Conservation (phyloP, 2,329 filamentous ascomycete species). For the Cladosporium sp. region DNA sequence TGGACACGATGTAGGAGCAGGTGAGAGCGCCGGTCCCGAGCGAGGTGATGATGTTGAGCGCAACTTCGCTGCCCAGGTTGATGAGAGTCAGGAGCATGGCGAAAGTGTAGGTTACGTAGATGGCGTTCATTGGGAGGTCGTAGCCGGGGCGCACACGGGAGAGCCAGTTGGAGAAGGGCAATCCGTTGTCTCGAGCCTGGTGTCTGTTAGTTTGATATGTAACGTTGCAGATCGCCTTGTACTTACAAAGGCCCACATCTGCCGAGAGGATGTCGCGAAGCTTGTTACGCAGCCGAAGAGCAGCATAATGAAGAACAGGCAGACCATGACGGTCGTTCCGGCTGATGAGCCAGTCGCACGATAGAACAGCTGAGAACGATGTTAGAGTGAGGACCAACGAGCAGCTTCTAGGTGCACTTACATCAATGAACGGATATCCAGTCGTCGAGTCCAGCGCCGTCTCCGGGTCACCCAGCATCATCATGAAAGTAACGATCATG, state of each 20-base stretch:
- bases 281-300: constrained; percentile 37
- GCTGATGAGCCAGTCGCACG: constrained; percentile 31
- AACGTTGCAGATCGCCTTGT: too few relatives aligned
- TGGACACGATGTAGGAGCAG: constrained; percentile 36
- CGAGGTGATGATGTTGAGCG: constrained; percentile 37
- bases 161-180: constrained; percentile 33
- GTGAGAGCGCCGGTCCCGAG: constrained; percentile 37
- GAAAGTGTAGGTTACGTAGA: constrained; percentile 22
- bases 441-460: constrained; percentile 19
- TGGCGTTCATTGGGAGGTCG: constrained; percentile 29
- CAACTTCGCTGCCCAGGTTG: constrained; percentile 23
- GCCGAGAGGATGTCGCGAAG: constrained; percentile 38
- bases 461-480: constrained; percentile 32
- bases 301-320: constrained; percentile 35
- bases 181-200: constrained; percentile 35
- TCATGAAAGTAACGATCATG: constrained; percentile 31
- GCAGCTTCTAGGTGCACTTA: constrained; percentile 14
- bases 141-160: constrained; percentile 22
- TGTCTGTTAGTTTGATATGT: constrained; percentile 30
- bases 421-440: constrained; percentile 29
- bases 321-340: constrained; percentile 29
- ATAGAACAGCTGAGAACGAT: constrained; percentile 31
- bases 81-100: constrained; percentile 24
- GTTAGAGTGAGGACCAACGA: constrained; percentile 31
- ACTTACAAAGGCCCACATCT: constrained; percentile 41